Conservation (phyloP, 768 basidiomycete genomes). For the Russula sp. region DNA sequence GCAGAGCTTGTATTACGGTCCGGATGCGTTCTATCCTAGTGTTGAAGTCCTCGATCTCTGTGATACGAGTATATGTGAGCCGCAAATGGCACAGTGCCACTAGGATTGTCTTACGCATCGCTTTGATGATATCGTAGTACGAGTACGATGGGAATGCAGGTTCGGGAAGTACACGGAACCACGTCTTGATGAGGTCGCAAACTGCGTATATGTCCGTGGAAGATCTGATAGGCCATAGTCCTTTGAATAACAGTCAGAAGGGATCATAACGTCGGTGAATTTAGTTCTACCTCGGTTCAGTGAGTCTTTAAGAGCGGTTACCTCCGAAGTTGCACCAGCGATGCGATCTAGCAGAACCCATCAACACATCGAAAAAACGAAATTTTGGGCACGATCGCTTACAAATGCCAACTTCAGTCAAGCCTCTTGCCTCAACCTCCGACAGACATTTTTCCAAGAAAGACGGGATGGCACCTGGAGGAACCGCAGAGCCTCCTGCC, state of each 20-base stretch:
- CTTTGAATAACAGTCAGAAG: conserved; percentile 29
- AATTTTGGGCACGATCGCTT: conserved; percentile 27
- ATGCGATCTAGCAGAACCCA: conserved; percentile 56
- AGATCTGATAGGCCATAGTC: conserved; percentile 53
- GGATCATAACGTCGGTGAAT: background rate
- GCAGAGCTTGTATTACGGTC: conserved; percentile 59
- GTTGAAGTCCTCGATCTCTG: conserved; percentile 67
- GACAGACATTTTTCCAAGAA: conserved; percentile 59
- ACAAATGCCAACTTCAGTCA: conserved; percentile 84
- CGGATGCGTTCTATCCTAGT: conserved; percentile 60
- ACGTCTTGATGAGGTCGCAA: conserved; percentile 77
- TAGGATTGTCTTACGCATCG: conserved; percentile 46
- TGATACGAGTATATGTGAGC: background rate
- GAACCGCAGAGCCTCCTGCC: conserved; percentile 41
- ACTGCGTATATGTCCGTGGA: conserved; percentile 75
- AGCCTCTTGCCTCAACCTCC: conserved; percentile 70
- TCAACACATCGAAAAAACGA: conserved; percentile 2
- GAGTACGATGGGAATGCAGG: conserved; percentile 66
- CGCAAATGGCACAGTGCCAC: background rate
- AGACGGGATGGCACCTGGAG: conserved; percentile 55
- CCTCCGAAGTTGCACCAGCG: conserved; percentile 67
- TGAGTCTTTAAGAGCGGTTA: conserved; percentile 62
- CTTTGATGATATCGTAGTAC: conserved; percentile 64
- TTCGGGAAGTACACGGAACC: conserved; percentile 79
- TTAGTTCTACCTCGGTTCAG: conserved; percentile 58